These are phyloP conservation scores for Podaxis mareebaensis DNA, from an alignment of 768 basidiomycete species.

Conservation along the genomic window DNA sequence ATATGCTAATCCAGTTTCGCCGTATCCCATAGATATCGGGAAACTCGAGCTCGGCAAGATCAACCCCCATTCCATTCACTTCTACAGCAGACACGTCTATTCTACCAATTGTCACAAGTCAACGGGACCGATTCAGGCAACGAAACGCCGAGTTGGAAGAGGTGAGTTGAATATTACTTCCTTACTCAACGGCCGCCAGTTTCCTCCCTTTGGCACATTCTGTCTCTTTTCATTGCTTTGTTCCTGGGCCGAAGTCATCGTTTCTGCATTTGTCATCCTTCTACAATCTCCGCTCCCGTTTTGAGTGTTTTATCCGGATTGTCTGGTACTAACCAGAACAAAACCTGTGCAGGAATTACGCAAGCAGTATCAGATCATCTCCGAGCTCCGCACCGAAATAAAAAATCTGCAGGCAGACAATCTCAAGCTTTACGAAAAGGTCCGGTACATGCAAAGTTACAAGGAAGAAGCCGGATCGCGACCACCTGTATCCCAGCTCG, in stretches of 20 bases:
- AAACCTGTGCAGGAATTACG: constrained; percentile 71
- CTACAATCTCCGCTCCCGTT: not conserved
- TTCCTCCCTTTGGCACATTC: not conserved
- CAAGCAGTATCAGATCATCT: constrained; percentile 92
- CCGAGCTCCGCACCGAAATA: constrained; percentile 90
- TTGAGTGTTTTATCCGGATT: not conserved
- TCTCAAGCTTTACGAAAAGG: constrained; percentile 97
- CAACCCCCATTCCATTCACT: constrained; percentile 70
- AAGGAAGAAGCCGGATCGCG: constrained; percentile 67
- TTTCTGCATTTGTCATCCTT: constrained; percentile 1
- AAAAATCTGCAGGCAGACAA: constrained; percentile 93
- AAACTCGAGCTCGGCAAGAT: constrained; percentile 38
- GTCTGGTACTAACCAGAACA: constrained; percentile 7
- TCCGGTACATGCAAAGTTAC: constrained; percentile 98
- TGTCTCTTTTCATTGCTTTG: not conserved
- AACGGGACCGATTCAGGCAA: constrained; percentile 96
- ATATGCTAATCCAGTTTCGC: not conserved
- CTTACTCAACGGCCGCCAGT: not conserved
- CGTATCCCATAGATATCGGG: constrained; percentile 11
- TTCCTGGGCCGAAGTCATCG: not conserved
- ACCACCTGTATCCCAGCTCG: constrained; percentile 59
- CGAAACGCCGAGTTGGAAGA: constrained; percentile 97
- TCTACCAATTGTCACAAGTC: constrained; percentile 96
- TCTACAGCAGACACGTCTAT: constrained; percentile 89
- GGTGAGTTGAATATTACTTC: constrained; percentile 40